A percentile compares a stretch with the other conserved stretches of the same genome.
These are phyloP conservation scores for Penicillium argentinense DNA, from an alignment of 495 filamentous ascomycete species.

Conservation along the genomic window DNA sequence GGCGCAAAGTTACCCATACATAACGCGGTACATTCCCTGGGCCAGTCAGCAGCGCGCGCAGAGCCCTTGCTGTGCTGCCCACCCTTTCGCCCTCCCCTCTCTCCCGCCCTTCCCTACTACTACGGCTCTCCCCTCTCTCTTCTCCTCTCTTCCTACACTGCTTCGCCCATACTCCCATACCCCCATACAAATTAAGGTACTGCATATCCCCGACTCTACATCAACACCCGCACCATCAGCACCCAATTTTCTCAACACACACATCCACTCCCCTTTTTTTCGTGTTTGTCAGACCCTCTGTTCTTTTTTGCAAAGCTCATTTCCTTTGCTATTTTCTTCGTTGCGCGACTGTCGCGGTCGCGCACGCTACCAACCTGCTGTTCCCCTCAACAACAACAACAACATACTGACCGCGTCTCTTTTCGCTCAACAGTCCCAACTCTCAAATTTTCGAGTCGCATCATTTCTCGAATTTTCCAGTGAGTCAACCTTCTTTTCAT, in stretches of 20 bases:
- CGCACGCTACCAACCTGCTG: constrained; percentile 5
- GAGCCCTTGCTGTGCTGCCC: constrained; percentile 19
- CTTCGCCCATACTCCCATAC: constrained; percentile 59
- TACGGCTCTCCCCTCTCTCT: constrained; percentile 49
- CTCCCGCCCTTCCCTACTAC: constrained; percentile 62
- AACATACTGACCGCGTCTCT: constrained; percentile 2
- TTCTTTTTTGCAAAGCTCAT: constrained; percentile 15
- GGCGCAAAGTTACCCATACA: not conserved
- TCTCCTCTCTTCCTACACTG: constrained; percentile 53
- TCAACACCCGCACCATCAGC: constrained; percentile 34
- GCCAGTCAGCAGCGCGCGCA: constrained; percentile 21
- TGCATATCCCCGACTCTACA: constrained; percentile 40
- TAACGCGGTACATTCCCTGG: constrained; percentile 20
- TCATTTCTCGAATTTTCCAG: not conserved
- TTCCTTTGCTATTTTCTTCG: constrained; percentile 20
- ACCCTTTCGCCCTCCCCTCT: constrained; percentile 32
- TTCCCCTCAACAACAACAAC: constrained; percentile 8
- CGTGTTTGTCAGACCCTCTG: constrained; percentile 14
- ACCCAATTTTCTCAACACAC: constrained; percentile 20
- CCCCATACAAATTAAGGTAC: constrained; percentile 54
- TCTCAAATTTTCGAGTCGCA: not conserved
- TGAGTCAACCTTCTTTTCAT: constrained; percentile 1
- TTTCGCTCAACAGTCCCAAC: constrained; percentile 1
- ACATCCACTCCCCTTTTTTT: constrained; percentile 20
- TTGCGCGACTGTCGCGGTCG: constrained; percentile 15